Conservation (phyloP, 2,329 filamentous ascomycete genomes). For the Trichoderma sp. region DNA sequence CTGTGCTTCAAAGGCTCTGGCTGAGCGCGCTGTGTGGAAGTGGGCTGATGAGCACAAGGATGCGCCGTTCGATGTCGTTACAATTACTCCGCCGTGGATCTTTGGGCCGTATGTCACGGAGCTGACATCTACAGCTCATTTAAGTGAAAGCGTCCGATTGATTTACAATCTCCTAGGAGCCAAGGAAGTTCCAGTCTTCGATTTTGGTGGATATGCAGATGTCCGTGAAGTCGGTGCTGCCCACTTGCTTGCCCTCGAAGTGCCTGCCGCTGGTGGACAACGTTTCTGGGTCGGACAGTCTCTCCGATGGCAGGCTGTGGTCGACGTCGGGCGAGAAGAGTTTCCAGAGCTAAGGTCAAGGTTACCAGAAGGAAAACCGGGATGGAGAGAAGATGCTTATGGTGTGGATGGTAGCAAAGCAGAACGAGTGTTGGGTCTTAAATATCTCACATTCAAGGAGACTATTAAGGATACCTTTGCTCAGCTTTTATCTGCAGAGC, state of each 20-base stretch:
- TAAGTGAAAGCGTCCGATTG: neutral
- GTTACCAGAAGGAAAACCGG: neutral
- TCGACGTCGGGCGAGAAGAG: neutral
- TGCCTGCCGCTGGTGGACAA: neutral
- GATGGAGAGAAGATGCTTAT: neutral
- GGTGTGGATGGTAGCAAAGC: conserved; percentile 1
- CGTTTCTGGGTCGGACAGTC: conserved; percentile 1
- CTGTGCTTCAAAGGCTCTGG: conserved; percentile 50
- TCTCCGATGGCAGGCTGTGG: neutral
- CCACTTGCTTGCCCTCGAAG: neutral
- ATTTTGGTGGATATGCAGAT: conserved; percentile 3
- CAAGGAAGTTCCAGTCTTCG: neutral
- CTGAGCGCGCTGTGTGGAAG: conserved; percentile 67
- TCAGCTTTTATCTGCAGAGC: neutral
- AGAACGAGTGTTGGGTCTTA: neutral
- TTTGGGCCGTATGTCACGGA: neutral
- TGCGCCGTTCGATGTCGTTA: conserved; percentile 24
- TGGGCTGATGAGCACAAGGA: conserved; percentile 25
- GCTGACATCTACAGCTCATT: neutral
- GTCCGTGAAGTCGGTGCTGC: neutral
- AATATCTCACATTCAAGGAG: neutral
- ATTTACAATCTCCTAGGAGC: neutral
- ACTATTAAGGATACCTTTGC: neutral
- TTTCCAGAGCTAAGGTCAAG: neutral
- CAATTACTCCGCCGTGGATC: conserved; percentile 3